Evolutionary conservation across 108 stramenopile species (phyloP), one percentile per base, ranked within the genome.

Genomic region (Nannochloropsis oceanica): DNA sequence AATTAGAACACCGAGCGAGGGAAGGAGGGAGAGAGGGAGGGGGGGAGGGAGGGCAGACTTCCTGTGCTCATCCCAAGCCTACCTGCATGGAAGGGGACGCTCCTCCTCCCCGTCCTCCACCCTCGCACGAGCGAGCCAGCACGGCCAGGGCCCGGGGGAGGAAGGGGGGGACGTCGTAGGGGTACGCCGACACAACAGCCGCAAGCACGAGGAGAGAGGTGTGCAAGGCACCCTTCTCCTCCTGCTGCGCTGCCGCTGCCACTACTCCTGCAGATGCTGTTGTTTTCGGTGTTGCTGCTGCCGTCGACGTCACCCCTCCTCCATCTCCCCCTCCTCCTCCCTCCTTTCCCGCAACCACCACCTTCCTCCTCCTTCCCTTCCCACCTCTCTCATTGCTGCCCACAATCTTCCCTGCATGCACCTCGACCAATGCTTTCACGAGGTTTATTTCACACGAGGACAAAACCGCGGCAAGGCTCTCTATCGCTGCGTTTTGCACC

Each of bases 111-210:
- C 34, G 34, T 34, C 34, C 34, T 34, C 34, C 34, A n/a, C 59
- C 59, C 59, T 73, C 59, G 7, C 59, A 73, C 22, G 59, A 18
- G n/a, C 59, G 59, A 18, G 59, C 59, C 59, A 73, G n/a, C 22
- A 73, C 22, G 3, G 59, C n/a, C 22, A 73, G 59, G 59, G n/a
- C 59, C 22, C 59, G 59, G 59, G 59, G 59, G 59, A 73, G 59
- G 80, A 81, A 88, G 25, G 87, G 26, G 13, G 87, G 87, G 5
- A 85, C 81, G 80, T 88, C 87, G 82, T 84, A 88, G 26, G 87
- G 87, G 44, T 73, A 42, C 1, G 87, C 87, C 82, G 81, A 42
- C 26, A 84, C 84, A 27, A 84, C 73, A 11, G 84, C 83, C 43
- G 84, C 44, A 43, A 88, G 27, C 42, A 84, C 87, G 50, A 88